Conservation (phyloP, 768 basidiomycete species). For the Boletus sp. region DNA sequence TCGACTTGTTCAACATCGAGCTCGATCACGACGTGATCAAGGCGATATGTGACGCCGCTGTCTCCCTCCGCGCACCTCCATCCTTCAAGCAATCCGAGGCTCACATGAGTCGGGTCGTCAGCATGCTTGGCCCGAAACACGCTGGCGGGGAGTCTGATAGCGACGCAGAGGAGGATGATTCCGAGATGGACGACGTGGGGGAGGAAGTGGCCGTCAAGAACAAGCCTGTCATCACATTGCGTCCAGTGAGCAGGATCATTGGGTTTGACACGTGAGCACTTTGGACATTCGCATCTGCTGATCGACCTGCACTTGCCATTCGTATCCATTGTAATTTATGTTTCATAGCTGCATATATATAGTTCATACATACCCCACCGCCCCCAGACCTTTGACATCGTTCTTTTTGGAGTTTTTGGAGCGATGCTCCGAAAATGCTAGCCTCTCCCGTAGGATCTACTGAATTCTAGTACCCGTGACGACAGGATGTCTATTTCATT, state of each 20-base stretch:
- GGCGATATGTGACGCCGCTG: conserved; percentile 51
- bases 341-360: conserved; percentile 13
- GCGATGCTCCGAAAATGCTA: neutral
- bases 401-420: neutral
- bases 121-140: conserved; percentile 59
- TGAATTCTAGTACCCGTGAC: too few species aligned
- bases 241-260: conserved; percentile 56
- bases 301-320: neutral
- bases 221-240: conserved; percentile 54
- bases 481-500: too few species aligned
- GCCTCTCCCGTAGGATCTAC: too few species aligned
- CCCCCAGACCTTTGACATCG: neutral
- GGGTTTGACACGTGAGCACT: conserved; percentile 46
- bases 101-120: conserved; percentile 48
- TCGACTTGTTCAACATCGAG: conserved; percentile 89
- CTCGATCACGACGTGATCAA: conserved; percentile 62
- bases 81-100: conserved; percentile 44
- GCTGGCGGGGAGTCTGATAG: conserved; percentile 55
- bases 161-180: conserved; percentile 55
- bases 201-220: conserved; percentile 41
- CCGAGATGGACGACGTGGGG: conserved; percentile 43
- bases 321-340: conserved; percentile 23
- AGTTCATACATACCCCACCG: neutral
- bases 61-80: conserved; percentile 48
- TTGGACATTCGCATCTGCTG: neutral